Evolutionary conservation across 106 monocot genomes (phyloP), one percentile per base, ranked within the genome.

Genomic region (Hemerocallis citrina): DNA sequence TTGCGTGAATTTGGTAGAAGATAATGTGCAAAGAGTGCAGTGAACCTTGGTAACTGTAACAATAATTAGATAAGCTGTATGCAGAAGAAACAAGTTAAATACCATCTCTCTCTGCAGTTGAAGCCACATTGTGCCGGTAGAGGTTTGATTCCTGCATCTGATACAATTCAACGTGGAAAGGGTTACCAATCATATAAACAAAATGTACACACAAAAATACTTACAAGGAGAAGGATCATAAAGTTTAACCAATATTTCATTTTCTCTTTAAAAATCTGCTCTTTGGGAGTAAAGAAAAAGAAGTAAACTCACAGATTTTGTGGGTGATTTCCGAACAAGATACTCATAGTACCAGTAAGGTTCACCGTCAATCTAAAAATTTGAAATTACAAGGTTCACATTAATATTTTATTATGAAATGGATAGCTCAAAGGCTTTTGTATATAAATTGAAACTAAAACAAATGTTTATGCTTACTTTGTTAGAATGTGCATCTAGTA

Each of bases 331-430:
- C 34, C 95, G 79, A 70, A 90, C 62, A 33, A 96, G 77, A 77
- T 96, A 96, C 74, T 96, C 95, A 51, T 87, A 91, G 49, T 81
- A 90, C 95, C 95, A 96, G 52, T 96, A 96, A 35, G 68, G 83
- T 65, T 79, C 81, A 63, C 83, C 95, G 67, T 81, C 95, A 72
- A 90, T 66, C 95, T 96, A 57, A 35, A 67, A 14, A 61, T 55
- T 1, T 32, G 35, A 64, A 17, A 27, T 17, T 31, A 3, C 6
- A 37, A 42, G 4, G 23, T 57, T 57, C 11, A 37, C 32, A 25
- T 5, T 9, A 20, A 10, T 46, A n/a, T n/a, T n/a, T 11, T 1
- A 49, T 49, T 49, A 25, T 10, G 7, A 49, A 7, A 25, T 24
- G 10, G 1, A 24, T 2, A 11, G 24, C 1, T 23, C 52, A 54